Evolutionary conservation across 148 eudicot genomes (phyloP).

Genomic region (Arctostaphylos glauca): DNA sequence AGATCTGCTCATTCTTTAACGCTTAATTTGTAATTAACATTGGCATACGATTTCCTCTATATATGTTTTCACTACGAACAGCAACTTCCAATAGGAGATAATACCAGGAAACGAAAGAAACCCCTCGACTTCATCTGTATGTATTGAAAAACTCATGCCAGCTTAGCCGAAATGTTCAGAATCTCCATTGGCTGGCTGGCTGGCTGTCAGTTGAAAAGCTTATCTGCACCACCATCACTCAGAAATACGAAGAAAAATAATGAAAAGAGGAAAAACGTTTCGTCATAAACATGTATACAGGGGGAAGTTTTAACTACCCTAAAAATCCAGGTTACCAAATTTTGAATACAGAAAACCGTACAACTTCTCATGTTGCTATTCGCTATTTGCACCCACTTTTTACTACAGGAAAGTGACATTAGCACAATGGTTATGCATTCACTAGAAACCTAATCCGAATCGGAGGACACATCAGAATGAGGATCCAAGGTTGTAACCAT

Average conservation of each 20-base stretch:
- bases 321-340: neutral
- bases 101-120: neutral
- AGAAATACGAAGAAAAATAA: neutral
- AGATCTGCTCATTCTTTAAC: neutral
- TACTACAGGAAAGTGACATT: neutral
- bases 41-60: neutral
- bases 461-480: constrained; percentile 51
- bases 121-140: neutral
- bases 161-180: too few relatives aligned
- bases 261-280: neutral
- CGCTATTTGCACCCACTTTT: too few relatives aligned
- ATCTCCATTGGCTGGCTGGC: neutral
- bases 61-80: neutral
- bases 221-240: neutral
- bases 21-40: neutral
- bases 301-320: too few relatives aligned
- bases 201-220: neutral
- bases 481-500: constrained; percentile 60
- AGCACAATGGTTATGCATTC: neutral
- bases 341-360: neutral
- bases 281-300: too few relatives aligned
- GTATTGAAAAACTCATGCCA: neutral
- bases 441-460: constrained; percentile 55
- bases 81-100: neutral
- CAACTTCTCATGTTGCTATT: neutral